Evolutionary conservation across 306 rosid genomes (phyloP), one percentile per base, ranked within the genome.

Genomic region (Quercus mongolica): DNA sequence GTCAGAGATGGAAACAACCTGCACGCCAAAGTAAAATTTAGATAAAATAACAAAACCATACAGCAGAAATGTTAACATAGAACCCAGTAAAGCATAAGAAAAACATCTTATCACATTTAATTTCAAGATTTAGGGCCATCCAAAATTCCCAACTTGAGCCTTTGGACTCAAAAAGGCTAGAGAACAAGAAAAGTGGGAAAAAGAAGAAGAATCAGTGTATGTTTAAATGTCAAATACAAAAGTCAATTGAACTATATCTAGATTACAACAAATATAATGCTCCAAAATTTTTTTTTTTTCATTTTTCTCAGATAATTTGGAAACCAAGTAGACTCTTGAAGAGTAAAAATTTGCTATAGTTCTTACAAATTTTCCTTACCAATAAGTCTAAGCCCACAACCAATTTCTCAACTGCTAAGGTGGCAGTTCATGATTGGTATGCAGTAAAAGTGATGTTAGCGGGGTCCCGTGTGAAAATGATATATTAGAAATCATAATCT

Each of bases 1-100:
- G 21, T 54, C 78, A 38, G 86, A 33, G 54, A 75, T 46, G 11
- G 83, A 76, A 46, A 73, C 17, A 33, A 31, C 79, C 84, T 80
- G 75, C 38, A 31, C 14, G 63, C 7, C 25, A 11, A 68, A 30
- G 51, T n/a, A 31, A 10, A 69, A 76, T 6, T 57, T 23, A 13
- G 56, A 3, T 14, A 20, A 8, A 35, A 71, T 20, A 33, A 65
- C 19, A 61, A 62, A 25, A 38, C 20, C 52, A 62, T 5, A 55
- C 3, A 33, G 38, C 52, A 33, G 6, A 17, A 41, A 65, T 41
- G 74, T 41, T 7, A 69, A 38, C 52, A 35, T 17, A 19, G 1
- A 68, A 21, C 56, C 9, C 56, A 44, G 56, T 19, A 69, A n/a
- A 23, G 74, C 10, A 68, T 4, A 38, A 31, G 28, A n/a, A 68